These are phyloP conservation scores for Tinospora cordifolia DNA, from an alignment of 164 flowering plant species.

Conservation along the genomic window DNA sequence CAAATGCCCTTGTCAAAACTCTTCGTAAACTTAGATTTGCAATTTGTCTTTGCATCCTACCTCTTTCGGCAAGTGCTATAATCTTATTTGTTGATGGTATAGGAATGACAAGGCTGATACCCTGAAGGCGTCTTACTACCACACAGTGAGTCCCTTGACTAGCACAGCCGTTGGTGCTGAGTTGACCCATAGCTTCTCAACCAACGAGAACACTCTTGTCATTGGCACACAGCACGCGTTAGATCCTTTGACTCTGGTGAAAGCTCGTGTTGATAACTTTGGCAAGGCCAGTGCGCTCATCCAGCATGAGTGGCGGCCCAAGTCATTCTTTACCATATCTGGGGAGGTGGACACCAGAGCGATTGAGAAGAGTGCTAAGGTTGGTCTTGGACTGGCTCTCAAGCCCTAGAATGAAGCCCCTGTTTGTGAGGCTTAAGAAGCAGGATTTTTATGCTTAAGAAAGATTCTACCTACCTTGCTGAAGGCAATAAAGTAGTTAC, in stretches of 20 bases:
- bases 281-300: constrained; percentile 71
- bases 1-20: background rate
- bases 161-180: constrained; percentile 84
- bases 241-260: constrained; percentile 61
- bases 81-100: constrained; percentile 12
- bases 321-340: constrained; percentile 63
- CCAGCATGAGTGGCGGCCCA: constrained; percentile 86
- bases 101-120: constrained; percentile 71
- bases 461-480: background rate
- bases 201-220: constrained; percentile 62
- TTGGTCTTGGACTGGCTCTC: constrained; percentile 71
- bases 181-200: constrained; percentile 52
- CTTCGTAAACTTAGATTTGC: background rate
- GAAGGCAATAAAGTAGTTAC: background rate
- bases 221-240: constrained; percentile 73
- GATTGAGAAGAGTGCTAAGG: constrained; percentile 68
- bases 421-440: background rate
- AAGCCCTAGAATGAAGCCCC: constrained; percentile 35
- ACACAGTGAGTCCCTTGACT: constrained; percentile 46
- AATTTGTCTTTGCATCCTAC: no score
- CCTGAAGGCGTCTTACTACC: constrained; percentile 67
- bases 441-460: background rate
- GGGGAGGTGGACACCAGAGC: constrained; percentile 80
- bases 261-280: constrained; percentile 62
- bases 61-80: background rate